These are phyloP conservation scores for Nannizziopsis arthrosporioides DNA, from an alignment of 2,329 filamentous ascomycete genomes.

Conservation along the genomic window DNA sequence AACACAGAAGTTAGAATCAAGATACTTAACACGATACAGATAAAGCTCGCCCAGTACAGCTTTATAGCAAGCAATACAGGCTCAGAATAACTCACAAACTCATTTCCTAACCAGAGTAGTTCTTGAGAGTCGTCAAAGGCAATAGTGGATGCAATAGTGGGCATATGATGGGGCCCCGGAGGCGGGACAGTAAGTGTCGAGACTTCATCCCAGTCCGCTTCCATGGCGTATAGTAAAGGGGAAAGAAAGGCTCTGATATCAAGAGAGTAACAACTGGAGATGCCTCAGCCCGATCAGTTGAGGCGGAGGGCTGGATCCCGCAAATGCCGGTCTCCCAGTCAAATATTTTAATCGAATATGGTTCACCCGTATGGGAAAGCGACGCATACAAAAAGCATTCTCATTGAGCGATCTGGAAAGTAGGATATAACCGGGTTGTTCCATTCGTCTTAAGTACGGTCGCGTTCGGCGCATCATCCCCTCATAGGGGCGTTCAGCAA, in stretches of 20 bases:
- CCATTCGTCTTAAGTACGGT: not conserved
- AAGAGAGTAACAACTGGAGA: not conserved
- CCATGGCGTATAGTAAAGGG: slow-evolving; percentile 28
- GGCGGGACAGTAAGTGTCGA: slow-evolving; percentile 71
- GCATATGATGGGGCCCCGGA: slow-evolving; percentile 56
- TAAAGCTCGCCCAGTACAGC: no score
- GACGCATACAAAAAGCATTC: slow-evolving; percentile 27
- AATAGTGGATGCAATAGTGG: slow-evolving; percentile 63
- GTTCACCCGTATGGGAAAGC: slow-evolving; percentile 23
- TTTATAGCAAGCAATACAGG: not conserved
- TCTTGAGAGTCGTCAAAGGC: slow-evolving; percentile 85
- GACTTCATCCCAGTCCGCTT: slow-evolving; percentile 51
- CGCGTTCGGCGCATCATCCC: not conserved
- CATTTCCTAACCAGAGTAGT: slow-evolving; percentile 84
- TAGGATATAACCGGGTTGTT: not conserved
- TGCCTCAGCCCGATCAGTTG: not conserved
- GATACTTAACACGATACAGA: no score
- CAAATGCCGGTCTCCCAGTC: not conserved
- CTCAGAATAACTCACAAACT: slow-evolving; percentile 52
- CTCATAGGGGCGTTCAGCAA: no score
- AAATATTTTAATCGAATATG: slow-evolving; percentile 12
- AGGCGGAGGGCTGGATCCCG: not conserved
- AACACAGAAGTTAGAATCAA: not conserved
- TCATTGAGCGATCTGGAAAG: not conserved
- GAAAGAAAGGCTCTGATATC: not conserved